phyloP scores from a whole-genome alignment of 2,329 filamentous ascomycete species.

The Emericellopsis cladophorae region DNA sequence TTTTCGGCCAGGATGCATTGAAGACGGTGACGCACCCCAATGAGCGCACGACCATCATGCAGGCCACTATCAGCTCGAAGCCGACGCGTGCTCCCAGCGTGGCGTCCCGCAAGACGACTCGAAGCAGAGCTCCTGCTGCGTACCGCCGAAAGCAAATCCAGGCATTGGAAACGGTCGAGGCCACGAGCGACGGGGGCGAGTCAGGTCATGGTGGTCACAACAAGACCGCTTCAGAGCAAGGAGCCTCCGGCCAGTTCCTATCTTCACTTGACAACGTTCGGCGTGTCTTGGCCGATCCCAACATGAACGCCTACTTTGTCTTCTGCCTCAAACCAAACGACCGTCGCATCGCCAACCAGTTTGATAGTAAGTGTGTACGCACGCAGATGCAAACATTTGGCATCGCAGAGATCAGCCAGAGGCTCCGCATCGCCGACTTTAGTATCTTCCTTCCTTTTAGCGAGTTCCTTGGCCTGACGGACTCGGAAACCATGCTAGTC shows the following conservation, averaged over 20 bases:
- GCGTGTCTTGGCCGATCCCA: slow-evolving; percentile 67
- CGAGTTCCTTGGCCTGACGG: slow-evolving; percentile 83
- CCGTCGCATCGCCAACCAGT: slow-evolving; percentile 92
- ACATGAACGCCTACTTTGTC: slow-evolving; percentile 88
- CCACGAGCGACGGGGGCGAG: slow-evolving; percentile 33
- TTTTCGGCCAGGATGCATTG: slow-evolving; percentile 93
- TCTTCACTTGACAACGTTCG: slow-evolving; percentile 82
- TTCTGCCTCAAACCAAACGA: slow-evolving; percentile 98
- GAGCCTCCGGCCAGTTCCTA: slow-evolving; percentile 85
- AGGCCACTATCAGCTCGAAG: slow-evolving; percentile 92
- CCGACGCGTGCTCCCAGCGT: slow-evolving; percentile 87
- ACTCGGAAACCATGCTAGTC: slow-evolving; percentile 73
- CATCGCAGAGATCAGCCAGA: slow-evolving; percentile 92
- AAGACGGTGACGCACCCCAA: slow-evolving; percentile 89
- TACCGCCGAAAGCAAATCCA: slow-evolving; percentile 26
- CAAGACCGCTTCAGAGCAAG: slow-evolving; percentile 52
- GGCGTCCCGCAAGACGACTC: slow-evolving; percentile 62
- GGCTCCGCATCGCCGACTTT: slow-evolving; percentile 86
- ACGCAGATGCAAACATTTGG: slow-evolving; percentile 91
- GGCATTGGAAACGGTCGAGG: slow-evolving; percentile 32
- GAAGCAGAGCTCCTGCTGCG: slow-evolving; percentile 17
- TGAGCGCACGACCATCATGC: slow-evolving; percentile 82
- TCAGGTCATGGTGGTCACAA: slow-evolving; percentile 25
- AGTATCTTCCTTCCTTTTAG: slow-evolving; percentile 91
- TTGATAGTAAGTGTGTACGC: slow-evolving; percentile 95